These are phyloP conservation scores for Zea luxurians DNA, from an alignment of 176 grass and related monocot genomes.

Conservation along the genomic window DNA sequence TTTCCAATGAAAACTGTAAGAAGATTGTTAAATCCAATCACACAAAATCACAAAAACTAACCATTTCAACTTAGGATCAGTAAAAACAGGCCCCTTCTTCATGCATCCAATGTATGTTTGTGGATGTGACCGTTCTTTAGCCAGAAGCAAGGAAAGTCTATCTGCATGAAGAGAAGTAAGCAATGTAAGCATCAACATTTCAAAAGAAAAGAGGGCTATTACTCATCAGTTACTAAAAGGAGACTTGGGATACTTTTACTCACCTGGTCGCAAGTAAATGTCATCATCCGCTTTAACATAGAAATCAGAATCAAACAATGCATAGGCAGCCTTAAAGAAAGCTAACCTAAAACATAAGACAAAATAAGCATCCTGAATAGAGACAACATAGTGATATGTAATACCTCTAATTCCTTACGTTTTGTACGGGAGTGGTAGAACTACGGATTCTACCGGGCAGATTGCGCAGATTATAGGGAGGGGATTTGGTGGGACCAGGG, in stretches of 20 bases:
- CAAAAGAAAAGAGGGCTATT: constrained; percentile 9
- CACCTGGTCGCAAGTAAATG: constrained; percentile 93
- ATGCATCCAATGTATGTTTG: constrained; percentile 98
- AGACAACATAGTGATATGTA: not conserved
- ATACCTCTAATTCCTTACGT: constrained; percentile 57
- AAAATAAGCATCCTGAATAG: constrained; percentile 51
- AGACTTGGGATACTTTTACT: constrained; percentile 16
- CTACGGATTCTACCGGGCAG: too few relatives aligned
- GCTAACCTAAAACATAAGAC: constrained; percentile 95
- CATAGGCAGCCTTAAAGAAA: constrained; percentile 96
- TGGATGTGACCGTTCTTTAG: constrained; percentile 76
- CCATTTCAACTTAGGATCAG: constrained; percentile 97
- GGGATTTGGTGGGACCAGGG: too few relatives aligned
- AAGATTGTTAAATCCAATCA: not conserved
- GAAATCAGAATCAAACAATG: constrained; percentile 92
- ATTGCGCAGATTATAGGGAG: too few relatives aligned
- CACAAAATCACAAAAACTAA: constrained; percentile 48
- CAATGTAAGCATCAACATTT: constrained; percentile 28
- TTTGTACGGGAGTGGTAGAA: constrained; percentile 93
- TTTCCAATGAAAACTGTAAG: constrained; percentile 19
- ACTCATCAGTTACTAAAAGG: constrained; percentile 7
- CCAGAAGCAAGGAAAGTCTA: constrained; percentile 91
- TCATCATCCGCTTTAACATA: constrained; percentile 99
- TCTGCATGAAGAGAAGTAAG: constrained; percentile 53
- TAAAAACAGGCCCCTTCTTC: constrained; percentile 99